Base-by-base conservation (phyloP, 306 rosid species). In the Macrotyloma uniflorum region DNA sequence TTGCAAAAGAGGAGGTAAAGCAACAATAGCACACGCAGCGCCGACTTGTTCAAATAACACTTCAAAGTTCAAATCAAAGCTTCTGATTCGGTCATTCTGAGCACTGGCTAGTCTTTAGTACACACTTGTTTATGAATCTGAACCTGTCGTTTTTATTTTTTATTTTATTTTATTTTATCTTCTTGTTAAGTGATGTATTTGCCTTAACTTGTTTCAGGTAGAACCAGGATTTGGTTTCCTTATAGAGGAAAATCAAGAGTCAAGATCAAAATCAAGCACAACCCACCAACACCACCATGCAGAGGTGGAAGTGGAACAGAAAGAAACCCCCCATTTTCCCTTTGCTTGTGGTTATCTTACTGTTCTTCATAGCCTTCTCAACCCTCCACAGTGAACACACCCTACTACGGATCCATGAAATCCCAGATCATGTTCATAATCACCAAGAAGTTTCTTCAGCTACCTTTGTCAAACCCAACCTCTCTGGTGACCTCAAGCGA, bases 401-500 rank as follows among this genome's bases (percentile, higher is more conserved):
- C 49, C 88, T 96, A 22, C 84, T 30, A 16, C 83, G 67, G 84
- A 85, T 92, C 82, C 97, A 92, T 36, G 91, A 90, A 69, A 69
- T 35, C 80, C 87, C 88, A 82, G 82, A 85, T 69, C 88, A 61
- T 50, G 88, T 47, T 81, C 83, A 19, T 35, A 83, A 19, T 42
- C 91, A 78, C 53, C 97, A 46, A 66, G 85, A 85, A 70, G 67
- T 83, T 79, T 76, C 87, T 77, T 77, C 93, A 36, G 9, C 80
- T 72, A 79, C 66, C 15, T 93, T 58, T 70, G 98, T 95, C 50
- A 89, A 91, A 82, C 96, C 99, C 49, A 95, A 95, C 85, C 77
- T 88, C 24, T 59, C 78, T 61, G 71, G 61, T 74, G 71, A 28
- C 36, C 80, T 80, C 72, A 85, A 67, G 43, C 82, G 55, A 76